A percentile compares a stretch with the other conserved stretches of the same genome.
These are phyloP conservation scores for Metarhizium guizhouense DNA, from an alignment of 2,329 filamentous ascomycete genomes.

Conservation along the genomic window DNA sequence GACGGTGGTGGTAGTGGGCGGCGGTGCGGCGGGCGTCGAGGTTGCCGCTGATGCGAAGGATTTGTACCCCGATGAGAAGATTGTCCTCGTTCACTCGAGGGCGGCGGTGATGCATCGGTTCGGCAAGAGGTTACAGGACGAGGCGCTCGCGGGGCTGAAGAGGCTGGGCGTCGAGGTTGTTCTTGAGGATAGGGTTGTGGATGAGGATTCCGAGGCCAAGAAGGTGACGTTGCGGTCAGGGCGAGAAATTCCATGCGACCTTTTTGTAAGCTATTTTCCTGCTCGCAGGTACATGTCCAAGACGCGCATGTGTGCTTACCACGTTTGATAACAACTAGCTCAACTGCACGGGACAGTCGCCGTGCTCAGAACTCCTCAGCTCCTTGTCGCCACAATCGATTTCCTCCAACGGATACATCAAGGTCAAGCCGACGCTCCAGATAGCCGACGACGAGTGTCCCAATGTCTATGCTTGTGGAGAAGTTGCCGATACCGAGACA, in stretches of 20 bases:
- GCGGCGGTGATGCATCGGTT: constrained; percentile 43
- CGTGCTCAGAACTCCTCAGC: constrained; percentile 41
- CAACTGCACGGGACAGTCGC: constrained; percentile 50
- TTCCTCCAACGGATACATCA: constrained; percentile 38
- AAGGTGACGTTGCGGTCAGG: constrained; percentile 37
- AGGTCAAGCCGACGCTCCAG: constrained; percentile 48
- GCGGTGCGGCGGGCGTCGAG: constrained; percentile 54
- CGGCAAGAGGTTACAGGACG: constrained; percentile 30
- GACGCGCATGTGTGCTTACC: background rate
- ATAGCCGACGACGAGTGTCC: constrained; percentile 36
- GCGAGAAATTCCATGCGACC: constrained; percentile 37
- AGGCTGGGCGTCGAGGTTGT: constrained; percentile 40
- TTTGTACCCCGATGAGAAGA: constrained; percentile 44
- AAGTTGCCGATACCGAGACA: constrained; percentile 45
- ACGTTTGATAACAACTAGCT: constrained; percentile 28
- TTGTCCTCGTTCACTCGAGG: constrained; percentile 51
- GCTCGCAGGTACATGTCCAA: background rate
- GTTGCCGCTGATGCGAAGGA: constrained; percentile 51
- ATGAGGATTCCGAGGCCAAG: constrained; percentile 24
- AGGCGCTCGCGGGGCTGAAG: constrained; percentile 31
- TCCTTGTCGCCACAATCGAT: constrained; percentile 33
- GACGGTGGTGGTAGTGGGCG: constrained; percentile 43
- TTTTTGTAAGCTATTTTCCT: constrained; percentile 29
- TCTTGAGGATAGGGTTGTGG: constrained; percentile 38
- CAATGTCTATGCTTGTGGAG: constrained; percentile 54